phyloP scores from a whole-genome alignment of 768 basidiomycete species.

The Trametes punicea region DNA sequence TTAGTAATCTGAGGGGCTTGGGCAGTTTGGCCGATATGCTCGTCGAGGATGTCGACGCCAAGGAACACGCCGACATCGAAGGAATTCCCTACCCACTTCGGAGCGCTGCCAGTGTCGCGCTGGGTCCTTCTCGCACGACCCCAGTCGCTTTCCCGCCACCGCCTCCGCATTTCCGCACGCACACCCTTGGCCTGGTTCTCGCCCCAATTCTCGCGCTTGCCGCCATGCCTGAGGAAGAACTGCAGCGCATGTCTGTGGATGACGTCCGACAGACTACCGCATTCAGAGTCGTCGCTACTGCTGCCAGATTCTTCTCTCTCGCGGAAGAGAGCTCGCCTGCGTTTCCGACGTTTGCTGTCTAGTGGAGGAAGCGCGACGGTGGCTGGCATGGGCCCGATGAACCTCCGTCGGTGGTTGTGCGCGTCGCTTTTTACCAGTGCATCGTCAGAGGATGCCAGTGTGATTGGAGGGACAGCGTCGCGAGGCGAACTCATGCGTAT shows the following conservation, averaged over 20 bases:
- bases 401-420: slow-evolving; percentile 52
- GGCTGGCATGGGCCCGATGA: slow-evolving; percentile 77
- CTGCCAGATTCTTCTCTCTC: slow-evolving; percentile 27
- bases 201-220: slow-evolving; percentile 64
- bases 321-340: slow-evolving; percentile 3
- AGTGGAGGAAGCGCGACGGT: slow-evolving; percentile 37
- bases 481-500: neutral
- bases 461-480: neutral
- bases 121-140: slow-evolving; percentile 36
- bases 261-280: slow-evolving; percentile 39
- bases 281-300: slow-evolving; percentile 28
- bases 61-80: slow-evolving; percentile 79
- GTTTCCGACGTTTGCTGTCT: slow-evolving; percentile 21
- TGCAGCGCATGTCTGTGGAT: slow-evolving; percentile 60
- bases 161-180: slow-evolving; percentile 52
- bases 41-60: slow-evolving; percentile 59
- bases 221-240: slow-evolving; percentile 64
- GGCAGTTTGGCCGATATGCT: slow-evolving; percentile 14
- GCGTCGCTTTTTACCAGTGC: slow-evolving; percentile 19
- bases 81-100: slow-evolving; percentile 64
- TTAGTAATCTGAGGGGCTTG: too few species aligned
- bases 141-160: slow-evolving; percentile 72
- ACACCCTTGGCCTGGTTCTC: slow-evolving; percentile 48
- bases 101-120: slow-evolving; percentile 29
- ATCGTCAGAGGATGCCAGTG: neutral